Base-by-base conservation (phyloP, 352 stramenopile genomes). In the Phytophthora brassicae region DNA sequence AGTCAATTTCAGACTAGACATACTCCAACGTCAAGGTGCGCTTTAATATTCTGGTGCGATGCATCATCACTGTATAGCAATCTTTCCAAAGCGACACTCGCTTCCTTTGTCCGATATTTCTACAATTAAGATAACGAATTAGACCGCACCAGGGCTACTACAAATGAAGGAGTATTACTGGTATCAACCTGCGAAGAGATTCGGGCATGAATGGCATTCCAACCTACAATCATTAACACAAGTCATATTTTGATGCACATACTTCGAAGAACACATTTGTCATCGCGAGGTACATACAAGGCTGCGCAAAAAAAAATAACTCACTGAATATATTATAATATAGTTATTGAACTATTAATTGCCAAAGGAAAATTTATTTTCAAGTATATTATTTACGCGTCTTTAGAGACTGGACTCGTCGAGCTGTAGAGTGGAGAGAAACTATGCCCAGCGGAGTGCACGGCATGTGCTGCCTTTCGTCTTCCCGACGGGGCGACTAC, bases 151-250 rank as follows among this genome's bases (percentile, higher is more conserved):
- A 56, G 4, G 8, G n/a, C 16, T 7, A 22, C n/a, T 23, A 4
- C 2, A 19, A 28, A 24, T 17, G 19, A 36, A 35, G 9, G 14
- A 46, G 17, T n/a, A 64, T 28, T 19, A 88, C 81, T 26, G 74
- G 75, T 33, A 86, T 69, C 8, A 90, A 67, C 81, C 81, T 89
- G 33, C 81, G 75, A 39, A 75, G 79, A 7, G 81, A 90, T 60
- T 90, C 81, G 0, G 81, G 81, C 4, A 89, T 62, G 39, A 89
- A 86, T 8, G 79, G 79, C 75, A 90, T 83, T 8, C 81, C 81
- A 28, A 83, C 46, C 80, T 89, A 54, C 6, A 52, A 62, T 11
- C 16, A 33, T 8, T 8, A 33, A 11, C 19, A 29, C 17, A 41
- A 4, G 14, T 51, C 44, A 51, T 17, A 41, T 9, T 26, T 51